These are phyloP conservation scores for Aquilaria malaccensis DNA, from an alignment of 345 rosid genomes.

Conservation along the genomic window DNA sequence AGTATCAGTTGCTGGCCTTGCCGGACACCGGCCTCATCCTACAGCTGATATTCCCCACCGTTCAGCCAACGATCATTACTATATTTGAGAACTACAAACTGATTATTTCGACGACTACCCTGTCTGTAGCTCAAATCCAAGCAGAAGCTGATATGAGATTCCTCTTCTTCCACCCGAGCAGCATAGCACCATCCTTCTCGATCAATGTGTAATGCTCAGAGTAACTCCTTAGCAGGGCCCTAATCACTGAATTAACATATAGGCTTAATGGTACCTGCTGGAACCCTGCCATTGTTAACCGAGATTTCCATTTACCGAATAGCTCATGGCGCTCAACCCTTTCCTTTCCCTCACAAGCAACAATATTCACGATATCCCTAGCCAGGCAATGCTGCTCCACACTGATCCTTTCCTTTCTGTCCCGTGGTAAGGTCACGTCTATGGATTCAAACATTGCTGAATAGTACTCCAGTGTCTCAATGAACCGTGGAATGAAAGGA, in stretches of 20 bases:
- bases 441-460: constrained; percentile 66
- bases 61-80: too few relatives aligned
- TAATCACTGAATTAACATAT: constrained; percentile 47
- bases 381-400: constrained; percentile 67
- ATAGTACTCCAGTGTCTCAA: constrained; percentile 56
- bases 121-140: constrained; percentile 32
- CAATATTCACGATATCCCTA: constrained; percentile 55
- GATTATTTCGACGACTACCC: neutral
- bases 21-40: too few relatives aligned
- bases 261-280: constrained; percentile 43
- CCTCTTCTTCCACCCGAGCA: constrained; percentile 65
- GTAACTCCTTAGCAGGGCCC: constrained; percentile 38
- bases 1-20: too few relatives aligned
- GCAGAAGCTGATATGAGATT: constrained; percentile 62
- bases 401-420: constrained; percentile 36
- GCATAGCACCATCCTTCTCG: constrained; percentile 63
- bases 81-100: too few relatives aligned
- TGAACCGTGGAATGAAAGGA: constrained; percentile 52
- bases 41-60: too few relatives aligned
- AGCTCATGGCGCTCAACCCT: constrained; percentile 69
- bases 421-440: constrained; percentile 45
- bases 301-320: constrained; percentile 65
- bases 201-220: constrained; percentile 42
- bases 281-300: constrained; percentile 73
- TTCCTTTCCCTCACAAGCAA: constrained; percentile 67